Evolutionary conservation across 305 asterid genomes (phyloP), one percentile per base, ranked within the genome.

Genomic region (Plantago coronopus): DNA sequence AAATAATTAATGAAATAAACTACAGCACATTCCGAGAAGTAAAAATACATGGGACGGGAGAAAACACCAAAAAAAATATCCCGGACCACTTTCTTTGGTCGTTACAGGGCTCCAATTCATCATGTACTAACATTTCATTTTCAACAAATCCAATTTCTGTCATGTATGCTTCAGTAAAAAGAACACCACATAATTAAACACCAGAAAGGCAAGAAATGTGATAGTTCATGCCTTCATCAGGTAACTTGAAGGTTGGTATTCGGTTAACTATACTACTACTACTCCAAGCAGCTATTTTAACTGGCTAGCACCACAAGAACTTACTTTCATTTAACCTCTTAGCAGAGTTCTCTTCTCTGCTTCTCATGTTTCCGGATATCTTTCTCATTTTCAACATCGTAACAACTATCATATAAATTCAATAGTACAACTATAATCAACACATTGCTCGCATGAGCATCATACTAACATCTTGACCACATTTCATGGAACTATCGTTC

Each of bases 261-360:
- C 1, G 11, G 19, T 5, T 2, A 18, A 18, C 25, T 5, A 20
- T 11, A 48, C 20, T 0, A 12, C 2, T 6, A 17, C 17, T 48
- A 48, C 54, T 18, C 27, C 11, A 13, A n/a, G 9, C 9, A 34
- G 13, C 40, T 34, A 34, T 34, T 34, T 34, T 4, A 34, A 8
- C 9, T 34, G 4, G 5, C 31, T n/a, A n/a, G 34, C 34, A 27
- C 4, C 34, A 27, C 34, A 27, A 27, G 0, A 5, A 8, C 7
- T 27, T 27, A 9, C 40, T 7, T 34, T 7, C 7, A 34, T 0
- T 6, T 6, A 34, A 6, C 40, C 40, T 34, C 40, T 14, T 17
- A 51, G n/a, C 25, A 48, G n/a, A 48, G 54, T 25, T 48, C 57
- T 34, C 57, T 50, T 21, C 25, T 4, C 56, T 12, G 57, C 38